Evolutionary conservation across 2,329 filamentous ascomycete genomes (phyloP).

Genomic region (Fusarium beomiforme): DNA sequence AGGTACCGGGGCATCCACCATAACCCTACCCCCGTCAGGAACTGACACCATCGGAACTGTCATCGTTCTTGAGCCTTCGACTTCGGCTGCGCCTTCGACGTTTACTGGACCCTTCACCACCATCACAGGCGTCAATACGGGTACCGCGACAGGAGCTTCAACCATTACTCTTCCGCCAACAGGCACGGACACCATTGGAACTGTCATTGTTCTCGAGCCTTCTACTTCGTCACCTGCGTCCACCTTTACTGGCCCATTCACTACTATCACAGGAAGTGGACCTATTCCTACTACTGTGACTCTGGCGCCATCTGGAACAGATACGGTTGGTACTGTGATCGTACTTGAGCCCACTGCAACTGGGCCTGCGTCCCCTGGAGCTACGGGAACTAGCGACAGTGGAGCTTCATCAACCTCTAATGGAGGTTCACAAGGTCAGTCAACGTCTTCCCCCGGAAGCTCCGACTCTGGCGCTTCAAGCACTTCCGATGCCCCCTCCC

Average conservation of each 20-base stretch:
- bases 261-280: neutral
- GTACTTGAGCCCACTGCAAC: neutral
- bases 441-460: neutral
- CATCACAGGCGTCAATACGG: neutral
- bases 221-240: neutral
- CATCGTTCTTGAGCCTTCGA: neutral
- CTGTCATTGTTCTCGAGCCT: neutral
- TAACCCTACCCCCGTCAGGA: neutral
- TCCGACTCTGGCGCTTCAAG: too few relatives aligned
- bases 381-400: neutral
- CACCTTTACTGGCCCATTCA: neutral
- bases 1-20: neutral
- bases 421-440: neutral
- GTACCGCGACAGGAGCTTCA: neutral
- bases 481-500: too few relatives aligned
- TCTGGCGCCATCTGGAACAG: neutral
- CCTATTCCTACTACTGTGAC: neutral
- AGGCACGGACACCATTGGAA: neutral
- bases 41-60: neutral
- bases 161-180: neutral
- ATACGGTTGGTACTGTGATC: neutral
- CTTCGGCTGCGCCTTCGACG: neutral
- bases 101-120: neutral
- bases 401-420: neutral
- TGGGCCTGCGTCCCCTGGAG: neutral